Percentiles rank a stretch among this genome's conserved stretches.
Evolutionary conservation across 208 protist genomes (phyloP).

Genomic region (Wallacemonas rigidus): DNA sequence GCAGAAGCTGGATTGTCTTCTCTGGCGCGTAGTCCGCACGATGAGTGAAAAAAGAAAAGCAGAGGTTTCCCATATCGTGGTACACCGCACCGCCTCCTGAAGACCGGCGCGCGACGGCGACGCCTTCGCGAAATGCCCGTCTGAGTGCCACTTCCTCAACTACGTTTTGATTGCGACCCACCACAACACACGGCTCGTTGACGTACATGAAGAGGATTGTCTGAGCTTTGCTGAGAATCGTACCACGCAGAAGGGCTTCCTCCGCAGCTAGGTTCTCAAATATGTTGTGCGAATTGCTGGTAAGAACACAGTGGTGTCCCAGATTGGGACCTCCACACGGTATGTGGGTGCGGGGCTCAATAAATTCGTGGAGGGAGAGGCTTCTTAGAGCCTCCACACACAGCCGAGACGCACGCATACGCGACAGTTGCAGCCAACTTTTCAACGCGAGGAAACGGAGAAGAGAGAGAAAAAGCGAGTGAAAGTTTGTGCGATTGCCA

Average conservation of each 20-base stretch:
- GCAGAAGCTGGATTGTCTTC: constrained; percentile 74
- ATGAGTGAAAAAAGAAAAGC: constrained; percentile 82
- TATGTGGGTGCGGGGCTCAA: neutral
- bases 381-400: neutral
- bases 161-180: constrained; percentile 86
- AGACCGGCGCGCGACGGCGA: constrained; percentile 66
- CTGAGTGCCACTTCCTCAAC: constrained; percentile 68
- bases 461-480: neutral
- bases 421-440: neutral
- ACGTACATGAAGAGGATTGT: constrained; percentile 67
- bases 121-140: constrained; percentile 34
- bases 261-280: constrained; percentile 77
- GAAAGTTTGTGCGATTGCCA: neutral
- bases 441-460: neutral
- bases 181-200: constrained; percentile 82
- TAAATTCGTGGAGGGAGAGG: neutral
- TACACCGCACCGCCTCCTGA: constrained; percentile 88
- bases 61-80: constrained; percentile 82
- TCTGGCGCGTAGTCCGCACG: constrained; percentile 69
- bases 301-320: neutral
- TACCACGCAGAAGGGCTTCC: constrained; percentile 69
- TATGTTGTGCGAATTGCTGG: constrained; percentile 48
- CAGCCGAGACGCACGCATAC: neutral
- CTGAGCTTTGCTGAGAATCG: constrained; percentile 39
- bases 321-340: neutral